Conservation (phyloP, 2,329 filamentous ascomycete genomes). For the Ophiostoma tasmaniense region DNA sequence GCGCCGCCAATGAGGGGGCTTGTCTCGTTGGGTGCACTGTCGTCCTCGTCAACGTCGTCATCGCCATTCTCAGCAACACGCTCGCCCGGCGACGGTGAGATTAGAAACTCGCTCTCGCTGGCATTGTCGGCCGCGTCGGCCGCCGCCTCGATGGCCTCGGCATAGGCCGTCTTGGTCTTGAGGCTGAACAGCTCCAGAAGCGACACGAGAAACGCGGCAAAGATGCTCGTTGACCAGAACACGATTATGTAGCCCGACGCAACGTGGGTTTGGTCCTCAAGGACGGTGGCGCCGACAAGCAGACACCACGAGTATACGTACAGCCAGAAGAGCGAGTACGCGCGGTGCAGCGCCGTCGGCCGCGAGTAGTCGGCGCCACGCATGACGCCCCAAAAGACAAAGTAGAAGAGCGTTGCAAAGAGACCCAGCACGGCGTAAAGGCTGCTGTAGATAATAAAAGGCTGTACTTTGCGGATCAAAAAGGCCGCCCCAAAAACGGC, state of each 20-base stretch:
- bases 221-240: slow-evolving; percentile 68
- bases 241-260: slow-evolving; percentile 73
- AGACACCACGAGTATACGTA: slow-evolving; percentile 66
- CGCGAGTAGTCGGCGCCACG: slow-evolving; percentile 69
- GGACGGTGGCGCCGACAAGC: slow-evolving; percentile 63
- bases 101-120: slow-evolving; percentile 29
- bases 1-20: slow-evolving; percentile 39
- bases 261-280: slow-evolving; percentile 57
- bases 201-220: slow-evolving; percentile 64
- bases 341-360: slow-evolving; percentile 76
- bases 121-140: background rate
- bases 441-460: slow-evolving; percentile 83
- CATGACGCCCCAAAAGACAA: slow-evolving; percentile 73
- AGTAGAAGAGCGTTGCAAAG: slow-evolving; percentile 73
- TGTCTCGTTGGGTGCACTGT: slow-evolving; percentile 39
- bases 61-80: slow-evolving; percentile 21
- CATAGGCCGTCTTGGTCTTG: slow-evolving; percentile 62
- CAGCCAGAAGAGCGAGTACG: slow-evolving; percentile 77
- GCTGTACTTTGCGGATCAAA: slow-evolving; percentile 74
- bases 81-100: slow-evolving; percentile 34
- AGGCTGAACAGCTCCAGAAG: slow-evolving; percentile 75
- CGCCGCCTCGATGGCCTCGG: slow-evolving; percentile 33
- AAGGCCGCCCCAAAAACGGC: slow-evolving; percentile 66
- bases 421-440: slow-evolving; percentile 82
- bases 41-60: slow-evolving; percentile 25